phyloP scores from a whole-genome alignment of 495 filamentous ascomycete species.

The Aspergillus steynii region DNA sequence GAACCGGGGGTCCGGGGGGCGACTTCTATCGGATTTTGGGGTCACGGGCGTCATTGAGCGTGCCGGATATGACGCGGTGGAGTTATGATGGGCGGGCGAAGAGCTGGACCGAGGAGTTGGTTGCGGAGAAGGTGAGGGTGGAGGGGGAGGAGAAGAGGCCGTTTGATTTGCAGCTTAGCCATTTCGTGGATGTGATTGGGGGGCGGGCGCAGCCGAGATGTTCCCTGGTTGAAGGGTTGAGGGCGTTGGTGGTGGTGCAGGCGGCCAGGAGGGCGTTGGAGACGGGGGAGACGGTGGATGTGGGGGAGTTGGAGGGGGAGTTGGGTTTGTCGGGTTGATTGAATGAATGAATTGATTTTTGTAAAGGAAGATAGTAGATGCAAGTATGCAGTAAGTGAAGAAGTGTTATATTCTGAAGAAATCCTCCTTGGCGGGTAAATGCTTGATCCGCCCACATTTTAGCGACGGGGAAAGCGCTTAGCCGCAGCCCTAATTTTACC shows the following conservation, averaged over 20 bases:
- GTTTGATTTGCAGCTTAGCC: conserved; percentile 56
- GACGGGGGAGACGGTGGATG: conserved; percentile 37
- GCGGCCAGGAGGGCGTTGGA: conserved; percentile 42
- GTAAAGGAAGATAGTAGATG: no score
- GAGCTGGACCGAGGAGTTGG: conserved; percentile 34
- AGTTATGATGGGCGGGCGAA: conserved; percentile 44
- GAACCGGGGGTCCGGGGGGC: conserved; percentile 37
- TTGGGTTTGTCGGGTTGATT: no score
- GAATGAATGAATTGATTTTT: no score
- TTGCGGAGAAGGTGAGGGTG: conserved; percentile 32
- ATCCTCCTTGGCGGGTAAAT: no score
- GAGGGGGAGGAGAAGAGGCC: conserved; percentile 41
- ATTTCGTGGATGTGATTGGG: conserved; percentile 55
- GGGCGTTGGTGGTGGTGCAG: conserved; percentile 46
- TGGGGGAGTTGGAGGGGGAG: conserved; percentile 16
- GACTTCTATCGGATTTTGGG: conserved; percentile 62
- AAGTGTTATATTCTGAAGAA: no score
- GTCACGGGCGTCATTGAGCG: conserved; percentile 51
- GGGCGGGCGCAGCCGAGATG: conserved; percentile 45
- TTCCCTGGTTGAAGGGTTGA: conserved; percentile 44
- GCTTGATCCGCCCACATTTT: no score
- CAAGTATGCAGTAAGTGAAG: no score
- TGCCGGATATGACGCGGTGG: conserved; percentile 57
- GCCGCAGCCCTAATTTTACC: no score
- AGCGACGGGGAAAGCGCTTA: no score